phyloP scores from a whole-genome alignment of 2,329 filamentous ascomycete species.

The Colletotrichum gigasporum region DNA sequence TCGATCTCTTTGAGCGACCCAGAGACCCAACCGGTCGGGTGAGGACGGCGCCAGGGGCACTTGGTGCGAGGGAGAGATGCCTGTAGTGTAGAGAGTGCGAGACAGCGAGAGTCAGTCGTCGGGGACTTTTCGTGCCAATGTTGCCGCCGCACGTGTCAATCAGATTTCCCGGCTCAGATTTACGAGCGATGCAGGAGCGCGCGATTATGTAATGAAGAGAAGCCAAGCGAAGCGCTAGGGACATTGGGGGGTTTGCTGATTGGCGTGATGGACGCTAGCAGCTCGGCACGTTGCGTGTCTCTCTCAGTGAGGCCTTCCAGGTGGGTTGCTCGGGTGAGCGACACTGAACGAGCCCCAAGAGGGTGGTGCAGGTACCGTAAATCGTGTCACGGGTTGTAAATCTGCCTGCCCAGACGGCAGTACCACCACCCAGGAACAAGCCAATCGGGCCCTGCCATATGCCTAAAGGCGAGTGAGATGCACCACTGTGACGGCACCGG shows the following conservation, averaged over 20 bases:
- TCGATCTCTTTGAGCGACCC: neutral
- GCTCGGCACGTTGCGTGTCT: too few relatives aligned
- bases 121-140: slow-evolving; percentile 18
- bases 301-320: neutral
- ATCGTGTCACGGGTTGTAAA: slow-evolving; percentile 15
- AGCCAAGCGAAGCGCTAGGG: neutral
- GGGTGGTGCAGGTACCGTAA: slow-evolving; percentile 26
- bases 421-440: neutral
- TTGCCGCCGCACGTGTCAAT: slow-evolving; percentile 17
- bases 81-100: too few relatives aligned
- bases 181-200: slow-evolving; percentile 27
- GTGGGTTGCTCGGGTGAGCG: neutral
- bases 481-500: too few relatives aligned
- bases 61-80: neutral
- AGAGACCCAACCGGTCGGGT: neutral
- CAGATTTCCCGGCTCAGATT: slow-evolving; percentile 20
- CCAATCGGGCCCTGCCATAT: neutral
- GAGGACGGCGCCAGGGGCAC: neutral
- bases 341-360: neutral
- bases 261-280: neutral
- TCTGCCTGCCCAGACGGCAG: neutral
- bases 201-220: slow-evolving; percentile 5
- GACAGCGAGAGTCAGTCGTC: neutral
- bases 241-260: neutral
- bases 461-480: too few relatives aligned